Evolutionary conservation across 192 early-diverging fungal genomes (phyloP), one percentile per base, ranked within the genome.

Genomic region (Linnemannia exigua): DNA sequence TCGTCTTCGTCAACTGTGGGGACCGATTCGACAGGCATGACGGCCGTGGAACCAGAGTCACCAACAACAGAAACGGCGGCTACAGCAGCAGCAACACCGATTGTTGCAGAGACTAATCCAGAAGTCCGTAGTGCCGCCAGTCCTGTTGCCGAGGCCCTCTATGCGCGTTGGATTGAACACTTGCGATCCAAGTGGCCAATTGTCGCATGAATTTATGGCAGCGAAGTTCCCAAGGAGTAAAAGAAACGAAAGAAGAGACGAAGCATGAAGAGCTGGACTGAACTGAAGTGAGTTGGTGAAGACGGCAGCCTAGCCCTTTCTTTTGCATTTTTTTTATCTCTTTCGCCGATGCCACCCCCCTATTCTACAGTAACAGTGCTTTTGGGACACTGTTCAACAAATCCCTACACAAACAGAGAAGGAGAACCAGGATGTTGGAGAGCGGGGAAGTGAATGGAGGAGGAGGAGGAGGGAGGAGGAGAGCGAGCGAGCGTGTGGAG

Each of bases 151-250:
- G 88, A 89, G 33, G 82, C 86, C 8, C 63, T 89, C 28, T 89
- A 87, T 76, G 70, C 81, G 7, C 79, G 82, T 28, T 89, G 88
- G 88, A 87, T 89, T 41, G 88, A 87, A 36, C 88, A 87, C 48
- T 70, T 89, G 69, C 73, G 82, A 50, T 82, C 80, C 25, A 89
- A 89, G 70, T 89, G 88, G 88, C 81, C 84, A n/a, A 89, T 89
- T 82, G 77, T 86, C 79, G 84, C 84, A 76, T 86, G 84, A 86
- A 86, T 86, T 67, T 86, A 86, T 52, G 84, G 84, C 79, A 86
- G 84, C 70, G 74, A 79, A 76, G 82, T 72, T 74, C 79, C 79
- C 79, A 80, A 80, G 25, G 71, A 54, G 38, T 71, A 77, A 44
- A 73, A 54, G 35, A 61, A 70, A 22, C 71, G 71, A 37, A 67